Evolutionary conservation across 2,329 filamentous ascomycete species (phyloP), one percentile per base, ranked within the genome.

Genomic region (Tricladium varicosporioides): DNA sequence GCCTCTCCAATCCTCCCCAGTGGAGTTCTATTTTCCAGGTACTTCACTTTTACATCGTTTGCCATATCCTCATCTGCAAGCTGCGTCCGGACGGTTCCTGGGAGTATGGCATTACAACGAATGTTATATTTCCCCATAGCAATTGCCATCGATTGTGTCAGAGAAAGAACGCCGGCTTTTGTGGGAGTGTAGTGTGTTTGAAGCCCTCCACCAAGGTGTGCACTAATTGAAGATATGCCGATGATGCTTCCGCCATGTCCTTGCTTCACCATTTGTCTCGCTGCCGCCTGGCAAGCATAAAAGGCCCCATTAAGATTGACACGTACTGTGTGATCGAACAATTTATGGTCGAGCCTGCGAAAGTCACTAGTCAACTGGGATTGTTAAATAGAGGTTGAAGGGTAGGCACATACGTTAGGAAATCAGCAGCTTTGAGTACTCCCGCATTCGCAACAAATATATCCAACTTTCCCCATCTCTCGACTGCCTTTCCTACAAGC

Each of bases 101-200:
- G 91, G 11, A 96, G 74, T 54, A 96, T 73, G 1, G 91, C 90
- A 71, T 95, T 96, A 71, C 91, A 95, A 51, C 91, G 75, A 54
- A 96, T 92, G 4, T 79, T 78, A 71, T 94, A 82, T 67, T 83
- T 81, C 0, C 91, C 91, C 46, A 96, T 73, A 9, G 91, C 89
- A 33, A 90, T 88, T 0, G 91, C 91, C 36, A 84, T 85, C 62
- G 86, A 91, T 76, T 96, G 91, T 83, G 95, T 94, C 47, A 96
- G 78, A 48, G 84, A 89, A 40, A 90, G 70, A 2, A 96, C 81
- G 2, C 90, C 91, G 0, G 91, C 91, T 73, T 96, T 96, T 14
- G 91, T 95, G 9, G 91, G 89, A 14, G 91, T 95, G 74, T 95
- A 96, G 70, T 96, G 91, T 27, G 84, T 86, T 75, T 95, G 91